Evolutionary conservation across 345 rosid genomes (phyloP), one percentile per base, ranked within the genome.

Genomic region (Cardamine resedifolia): DNA sequence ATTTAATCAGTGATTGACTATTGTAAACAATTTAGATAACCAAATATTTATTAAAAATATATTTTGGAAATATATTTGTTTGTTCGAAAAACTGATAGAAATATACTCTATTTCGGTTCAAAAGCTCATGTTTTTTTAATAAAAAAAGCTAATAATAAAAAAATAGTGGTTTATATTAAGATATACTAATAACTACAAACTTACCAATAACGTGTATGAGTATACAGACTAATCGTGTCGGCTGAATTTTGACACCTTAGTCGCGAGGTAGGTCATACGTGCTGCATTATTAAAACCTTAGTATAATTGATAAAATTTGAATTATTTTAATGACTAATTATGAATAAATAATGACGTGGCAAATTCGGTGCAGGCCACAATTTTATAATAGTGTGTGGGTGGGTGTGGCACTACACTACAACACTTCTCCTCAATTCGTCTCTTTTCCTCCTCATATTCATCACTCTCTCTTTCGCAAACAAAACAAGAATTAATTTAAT

Each of bases 221-320:
- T 16, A 1, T 15, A 8, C 3, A 49, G 43, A 61, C 34, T 62
- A 34, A 53, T 75, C 51, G 65, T 75, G 79, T 68, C 79, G 79
- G 79, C 74, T 53, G 70, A 3, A 11, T 10, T 75, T 62, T 73
- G 77, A 65, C 77, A 73, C 50, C 21, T 57, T 45, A 73, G 58
- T 64, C 64, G 59, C 64, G 65, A 69, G 16, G 74, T 68, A 75
- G 79, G 70, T 68, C 69, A 68, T 68, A 75, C 79, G 74, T 75
- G 79, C 70, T 67, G 19, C 70, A 66, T 41, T 51, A 74, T 74
- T 34, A 44, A 62, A 61, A 9, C 26, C 28, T 3, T 55, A n/a
- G n/a, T n/a, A 3, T 5, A 15, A 44, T 7, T 14, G 3, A n/a
- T 63, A 0, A 4, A 14, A 10, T 16, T 31, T n/a, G 6, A 1